Conservation (phyloP, 176 grass and related monocot genomes). For the Chloris gayana region DNA sequence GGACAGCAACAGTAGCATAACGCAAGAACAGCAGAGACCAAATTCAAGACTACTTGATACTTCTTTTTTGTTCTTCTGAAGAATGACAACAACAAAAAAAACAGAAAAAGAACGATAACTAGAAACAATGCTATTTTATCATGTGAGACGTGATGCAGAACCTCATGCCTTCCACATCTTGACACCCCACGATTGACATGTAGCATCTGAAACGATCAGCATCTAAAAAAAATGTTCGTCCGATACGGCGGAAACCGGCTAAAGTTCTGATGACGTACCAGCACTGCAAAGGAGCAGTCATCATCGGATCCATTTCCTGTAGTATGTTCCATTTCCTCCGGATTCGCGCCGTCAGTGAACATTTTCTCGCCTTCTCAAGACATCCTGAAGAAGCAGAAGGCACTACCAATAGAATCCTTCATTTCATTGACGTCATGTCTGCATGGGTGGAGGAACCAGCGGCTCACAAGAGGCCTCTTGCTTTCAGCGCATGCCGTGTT, state of each 20-base stretch:
- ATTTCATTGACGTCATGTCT: not conserved
- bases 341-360: constrained; percentile 13
- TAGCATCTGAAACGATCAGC: not conserved
- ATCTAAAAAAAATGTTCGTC: constrained; percentile 2
- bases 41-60: no score
- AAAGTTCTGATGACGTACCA: not conserved
- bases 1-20: no score
- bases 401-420: not conserved
- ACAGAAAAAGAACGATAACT: no score
- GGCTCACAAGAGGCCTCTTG: not conserved
- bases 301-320: not conserved
- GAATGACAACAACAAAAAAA: no score
- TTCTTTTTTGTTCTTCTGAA: not conserved
- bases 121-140: no score
- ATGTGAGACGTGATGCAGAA: not conserved
- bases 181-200: not conserved
- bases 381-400: constrained; percentile 6
- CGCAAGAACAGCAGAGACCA: not conserved
- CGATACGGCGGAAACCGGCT: not conserved
- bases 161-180: not conserved
- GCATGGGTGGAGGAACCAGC: not conserved
- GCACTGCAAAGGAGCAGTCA: not conserved
- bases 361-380: not conserved
- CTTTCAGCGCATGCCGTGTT: not conserved
- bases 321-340: not conserved